A percentile compares a stretch with the other conserved stretches of the same genome.
These are phyloP conservation scores for Eutrema yunnanense DNA, from an alignment of 345 rosid genomes.

Conservation along the genomic window DNA sequence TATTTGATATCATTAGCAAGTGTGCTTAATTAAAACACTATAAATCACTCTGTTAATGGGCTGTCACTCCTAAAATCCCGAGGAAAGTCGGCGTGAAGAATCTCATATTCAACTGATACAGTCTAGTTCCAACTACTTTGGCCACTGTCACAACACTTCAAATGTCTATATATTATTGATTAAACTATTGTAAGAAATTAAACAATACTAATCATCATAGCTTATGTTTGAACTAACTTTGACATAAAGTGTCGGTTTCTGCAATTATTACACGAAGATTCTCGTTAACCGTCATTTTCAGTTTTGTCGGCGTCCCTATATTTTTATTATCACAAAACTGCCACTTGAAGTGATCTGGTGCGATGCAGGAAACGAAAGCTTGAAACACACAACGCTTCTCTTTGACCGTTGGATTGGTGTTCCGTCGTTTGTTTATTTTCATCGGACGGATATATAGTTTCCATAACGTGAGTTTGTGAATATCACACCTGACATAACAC, in stretches of 20 bases:
- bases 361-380: background rate
- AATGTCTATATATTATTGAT: background rate
- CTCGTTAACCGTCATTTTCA: slow-evolving; percentile 35
- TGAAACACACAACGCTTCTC: background rate
- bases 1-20: slow-evolving; percentile 20
- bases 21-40: slow-evolving; percentile 16
- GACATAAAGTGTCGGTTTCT: slow-evolving; percentile 34
- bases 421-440: background rate
- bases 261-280: slow-evolving; percentile 28
- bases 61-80: slow-evolving; percentile 33
- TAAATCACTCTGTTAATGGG: slow-evolving; percentile 23
- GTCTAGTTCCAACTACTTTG: slow-evolving; percentile 14
- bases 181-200: background rate
- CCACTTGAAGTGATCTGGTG: slow-evolving; percentile 17
- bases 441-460: slow-evolving; percentile 5
- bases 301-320: slow-evolving; percentile 30
- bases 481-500: slow-evolving; percentile 2
- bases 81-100: slow-evolving; percentile 30
- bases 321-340: slow-evolving; percentile 7
- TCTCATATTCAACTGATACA: slow-evolving; percentile 22
- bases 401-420: slow-evolving; percentile 9
- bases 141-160: slow-evolving; percentile 29
- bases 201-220: slow-evolving; percentile 16
- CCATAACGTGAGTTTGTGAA: background rate
- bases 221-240: slow-evolving; percentile 33